These are phyloP conservation scores for Allomyces javanicus DNA, from an alignment of 192 early-diverging fungal genomes.

Conservation along the genomic window DNA sequence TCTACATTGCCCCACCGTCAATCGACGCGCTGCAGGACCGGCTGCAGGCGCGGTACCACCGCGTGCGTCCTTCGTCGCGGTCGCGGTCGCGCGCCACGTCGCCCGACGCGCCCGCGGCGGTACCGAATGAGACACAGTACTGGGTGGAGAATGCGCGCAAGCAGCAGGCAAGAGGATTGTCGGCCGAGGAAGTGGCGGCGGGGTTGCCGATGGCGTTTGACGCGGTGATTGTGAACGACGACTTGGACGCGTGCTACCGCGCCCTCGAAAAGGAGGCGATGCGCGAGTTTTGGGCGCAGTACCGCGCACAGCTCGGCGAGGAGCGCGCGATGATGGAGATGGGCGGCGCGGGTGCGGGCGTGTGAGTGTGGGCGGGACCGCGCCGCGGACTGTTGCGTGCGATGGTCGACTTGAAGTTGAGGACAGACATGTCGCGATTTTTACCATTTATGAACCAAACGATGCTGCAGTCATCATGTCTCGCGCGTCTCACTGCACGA, in stretches of 20 bases:
- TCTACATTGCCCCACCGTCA: conserved; percentile 22
- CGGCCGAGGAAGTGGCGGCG: neutral
- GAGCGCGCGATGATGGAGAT: no score
- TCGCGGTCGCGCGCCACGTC: neutral
- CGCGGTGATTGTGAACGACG: conserved; percentile 8
- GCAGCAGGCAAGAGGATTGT: neutral
- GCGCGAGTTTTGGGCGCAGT: neutral
- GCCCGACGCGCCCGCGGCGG: no score
- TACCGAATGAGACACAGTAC: conserved; percentile 25
- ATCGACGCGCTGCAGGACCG: conserved; percentile 21
- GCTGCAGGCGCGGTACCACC: conserved; percentile 8
- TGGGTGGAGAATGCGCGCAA: neutral
- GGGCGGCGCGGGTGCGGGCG: no score
- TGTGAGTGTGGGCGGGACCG: no score
- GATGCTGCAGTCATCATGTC: no score
- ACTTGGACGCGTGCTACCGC: conserved; percentile 2
- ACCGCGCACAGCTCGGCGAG: neutral
- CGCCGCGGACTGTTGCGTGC: no score
- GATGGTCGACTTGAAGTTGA: no score
- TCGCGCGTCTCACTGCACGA: no score
- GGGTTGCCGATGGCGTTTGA: conserved; percentile 1
- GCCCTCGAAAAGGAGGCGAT: neutral
- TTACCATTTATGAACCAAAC: no score
- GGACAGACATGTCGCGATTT: no score
- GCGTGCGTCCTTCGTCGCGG: no score